phyloP scores from a whole-genome alignment of 83 land plant species.

The Picea abies region DNA sequence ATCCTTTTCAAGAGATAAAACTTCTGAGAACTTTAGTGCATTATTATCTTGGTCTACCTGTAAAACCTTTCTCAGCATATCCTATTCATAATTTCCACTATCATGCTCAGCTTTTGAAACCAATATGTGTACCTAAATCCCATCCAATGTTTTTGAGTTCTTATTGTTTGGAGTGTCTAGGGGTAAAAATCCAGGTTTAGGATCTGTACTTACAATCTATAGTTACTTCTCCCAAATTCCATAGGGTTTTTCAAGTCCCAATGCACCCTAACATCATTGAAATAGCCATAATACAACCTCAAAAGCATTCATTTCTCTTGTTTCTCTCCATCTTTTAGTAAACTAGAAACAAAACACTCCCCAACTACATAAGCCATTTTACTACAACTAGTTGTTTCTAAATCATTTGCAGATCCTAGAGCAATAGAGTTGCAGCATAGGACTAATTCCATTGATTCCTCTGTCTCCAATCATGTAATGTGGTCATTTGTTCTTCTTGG shows the following conservation, averaged over 20 bases:
- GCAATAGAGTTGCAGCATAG: neutral
- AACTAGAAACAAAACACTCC: neutral
- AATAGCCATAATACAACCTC: neutral
- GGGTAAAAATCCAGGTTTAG: neutral
- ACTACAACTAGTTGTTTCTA: neutral
- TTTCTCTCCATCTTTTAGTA: neutral
- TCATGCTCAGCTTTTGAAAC: too few species aligned
- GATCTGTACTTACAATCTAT: neutral
- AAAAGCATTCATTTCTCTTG: neutral
- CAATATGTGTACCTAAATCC: too few species aligned
- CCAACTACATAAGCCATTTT: neutral
- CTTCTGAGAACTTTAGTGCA: neutral
- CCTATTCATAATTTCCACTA: constrained; percentile 2
- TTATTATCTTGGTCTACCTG: neutral
- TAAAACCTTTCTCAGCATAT: constrained; percentile 12
- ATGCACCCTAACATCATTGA: constrained; percentile 16
- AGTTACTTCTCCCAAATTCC: constrained; percentile 25
- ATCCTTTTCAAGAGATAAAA: neutral
- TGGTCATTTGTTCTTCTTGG: too few species aligned
- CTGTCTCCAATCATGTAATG: neutral
- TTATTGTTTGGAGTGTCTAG: neutral
- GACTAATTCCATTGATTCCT: neutral
- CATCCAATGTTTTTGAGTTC: too few species aligned
- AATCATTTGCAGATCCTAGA: neutral
- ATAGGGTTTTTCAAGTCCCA: constrained; percentile 41